phyloP scores from a whole-genome alignment of 768 basidiomycete species.

The Leccinum arenicola region DNA sequence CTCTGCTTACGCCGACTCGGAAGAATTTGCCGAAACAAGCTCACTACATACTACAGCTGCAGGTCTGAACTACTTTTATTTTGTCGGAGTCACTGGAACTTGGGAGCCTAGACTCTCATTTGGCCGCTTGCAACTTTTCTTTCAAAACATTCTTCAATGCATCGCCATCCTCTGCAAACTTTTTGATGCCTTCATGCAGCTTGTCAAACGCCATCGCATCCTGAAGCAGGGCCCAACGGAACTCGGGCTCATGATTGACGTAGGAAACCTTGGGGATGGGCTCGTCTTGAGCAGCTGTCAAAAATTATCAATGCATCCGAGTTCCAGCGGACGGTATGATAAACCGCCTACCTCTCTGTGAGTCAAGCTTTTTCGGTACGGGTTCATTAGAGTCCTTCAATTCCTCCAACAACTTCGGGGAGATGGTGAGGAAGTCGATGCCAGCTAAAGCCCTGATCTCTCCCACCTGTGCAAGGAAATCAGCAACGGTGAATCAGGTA shows the following conservation, averaged over 20 bases:
- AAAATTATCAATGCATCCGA: background rate
- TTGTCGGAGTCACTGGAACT: background rate
- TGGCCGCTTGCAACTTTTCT: conserved; percentile 45
- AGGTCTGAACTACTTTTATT: background rate
- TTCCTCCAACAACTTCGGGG: conserved; percentile 84
- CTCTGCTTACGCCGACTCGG: background rate
- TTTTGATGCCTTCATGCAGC: conserved; percentile 94
- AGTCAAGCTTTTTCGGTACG: conserved; percentile 82
- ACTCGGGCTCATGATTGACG: conserved; percentile 88
- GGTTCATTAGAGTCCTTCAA: conserved; percentile 68
- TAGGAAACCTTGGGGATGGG: conserved; percentile 76
- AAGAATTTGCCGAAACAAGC: background rate
- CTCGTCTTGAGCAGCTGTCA: conserved; percentile 58
- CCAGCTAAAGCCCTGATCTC: conserved; percentile 95
- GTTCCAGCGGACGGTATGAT: background rate
- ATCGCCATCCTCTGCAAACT: conserved; percentile 91
- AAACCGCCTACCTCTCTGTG: conserved; percentile 47
- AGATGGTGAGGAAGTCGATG: conserved; percentile 94
- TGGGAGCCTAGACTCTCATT: background rate
- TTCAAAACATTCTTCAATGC: conserved; percentile 79
- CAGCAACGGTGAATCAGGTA: background rate
- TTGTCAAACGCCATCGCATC: conserved; percentile 96
- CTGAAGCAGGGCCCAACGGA: conserved; percentile 87
- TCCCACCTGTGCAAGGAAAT: conserved; percentile 48
- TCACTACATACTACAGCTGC: background rate